Percentiles rank a stretch among this genome's conserved stretches.
These are phyloP conservation scores for Didymella pinodella DNA, from an alignment of 2,329 filamentous ascomycete species.

Conservation along the genomic window DNA sequence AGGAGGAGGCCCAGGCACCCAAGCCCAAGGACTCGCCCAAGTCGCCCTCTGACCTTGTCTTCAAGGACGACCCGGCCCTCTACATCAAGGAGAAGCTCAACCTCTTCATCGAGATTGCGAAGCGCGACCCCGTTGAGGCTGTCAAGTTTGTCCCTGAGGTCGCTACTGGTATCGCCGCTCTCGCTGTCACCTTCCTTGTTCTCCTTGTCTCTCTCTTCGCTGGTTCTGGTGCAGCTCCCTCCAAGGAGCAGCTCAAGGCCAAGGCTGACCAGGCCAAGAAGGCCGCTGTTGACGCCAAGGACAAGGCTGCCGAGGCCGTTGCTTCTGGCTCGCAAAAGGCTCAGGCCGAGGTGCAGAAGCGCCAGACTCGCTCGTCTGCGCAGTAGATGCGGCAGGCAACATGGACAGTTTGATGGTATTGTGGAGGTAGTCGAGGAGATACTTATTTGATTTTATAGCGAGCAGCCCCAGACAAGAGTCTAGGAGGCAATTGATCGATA, in stretches of 20 bases:
- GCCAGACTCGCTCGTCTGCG: conserved; percentile 57
- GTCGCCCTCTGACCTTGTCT: conserved; percentile 79
- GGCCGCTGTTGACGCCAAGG: conserved; percentile 69
- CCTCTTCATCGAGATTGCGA: conserved; percentile 84
- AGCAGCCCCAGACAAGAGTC: conserved; percentile 24
- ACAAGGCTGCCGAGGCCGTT: conserved; percentile 72
- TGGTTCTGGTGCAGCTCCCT: conserved; percentile 67
- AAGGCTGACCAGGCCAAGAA: conserved; percentile 80
- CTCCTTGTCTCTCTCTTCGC: conserved; percentile 73
- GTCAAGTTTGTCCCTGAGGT: conserved; percentile 92
- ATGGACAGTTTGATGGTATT: conserved; percentile 8
- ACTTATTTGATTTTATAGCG: conserved; percentile 13
- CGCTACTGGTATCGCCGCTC: conserved; percentile 77
- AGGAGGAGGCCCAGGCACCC: conserved; percentile 81
- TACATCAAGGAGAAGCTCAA: conserved; percentile 94
- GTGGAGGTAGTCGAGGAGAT: neutral
- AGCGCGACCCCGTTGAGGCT: conserved; percentile 82
- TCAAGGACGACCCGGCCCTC: conserved; percentile 86
- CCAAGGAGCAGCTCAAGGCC: conserved; percentile 73
- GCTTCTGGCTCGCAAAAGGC: conserved; percentile 73
- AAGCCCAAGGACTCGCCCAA: conserved; percentile 72
- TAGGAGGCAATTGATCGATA: conserved; percentile 22
- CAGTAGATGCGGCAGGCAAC: conserved; percentile 32
- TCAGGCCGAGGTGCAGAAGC: conserved; percentile 73
- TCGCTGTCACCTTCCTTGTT: conserved; percentile 73